Base-by-base conservation (phyloP, 352 stramenopile species). In the Globisporangium splendens region DNA sequence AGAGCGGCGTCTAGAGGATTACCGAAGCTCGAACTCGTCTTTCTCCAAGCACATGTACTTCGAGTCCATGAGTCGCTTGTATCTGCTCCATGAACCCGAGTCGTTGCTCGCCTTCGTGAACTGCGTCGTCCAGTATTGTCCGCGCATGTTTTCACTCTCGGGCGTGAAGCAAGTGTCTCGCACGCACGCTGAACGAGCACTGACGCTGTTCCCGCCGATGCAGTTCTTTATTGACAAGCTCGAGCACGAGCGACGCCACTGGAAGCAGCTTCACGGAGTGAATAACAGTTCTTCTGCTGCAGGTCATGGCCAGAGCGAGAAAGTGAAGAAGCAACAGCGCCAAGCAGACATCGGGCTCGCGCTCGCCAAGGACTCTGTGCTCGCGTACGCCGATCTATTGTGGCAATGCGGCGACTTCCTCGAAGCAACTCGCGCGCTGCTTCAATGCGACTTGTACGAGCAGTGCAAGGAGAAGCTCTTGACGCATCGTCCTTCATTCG, bases 41-140 rank as follows among this genome's bases (percentile, higher is more conserved):
- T 91, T 90, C 50, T 90, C 82, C 41, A 92, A 92, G 66, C 83
- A 94, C 69, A 87, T 94, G 79, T 95, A 95, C 59, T 71, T 95
- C 50, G 86, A 95, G 63, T 89, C 75, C 3, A 88, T 93, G 76
- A 75, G 69, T 33, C 79, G 86, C 1, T 65, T 95, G 56, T 93
- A 92, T 61, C 55, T 90, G n/a, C 62, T 91, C 31, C 80, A 95
- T 24, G 70, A 86, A 44, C 80, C 86, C 6, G 46, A 42, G 15
- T 64, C 67, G 20, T 50, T 93, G 31, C 59, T 88, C 55, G 54
- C 72, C 24, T 93, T 95, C 51, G 73, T 95, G 14, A 46, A 38
- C 17, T 84, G 70, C 54, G 71, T 93, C 44, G 71, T 77, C 20
- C 59, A 70, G 47, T 88, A 76, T 48, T 88, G 72, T 28, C 83